A percentile compares a stretch with the other conserved stretches of the same genome.
Evolutionary conservation across 2,329 filamentous ascomycete species (phyloP).

Genomic region (Ophiosphaerella korrae): DNA sequence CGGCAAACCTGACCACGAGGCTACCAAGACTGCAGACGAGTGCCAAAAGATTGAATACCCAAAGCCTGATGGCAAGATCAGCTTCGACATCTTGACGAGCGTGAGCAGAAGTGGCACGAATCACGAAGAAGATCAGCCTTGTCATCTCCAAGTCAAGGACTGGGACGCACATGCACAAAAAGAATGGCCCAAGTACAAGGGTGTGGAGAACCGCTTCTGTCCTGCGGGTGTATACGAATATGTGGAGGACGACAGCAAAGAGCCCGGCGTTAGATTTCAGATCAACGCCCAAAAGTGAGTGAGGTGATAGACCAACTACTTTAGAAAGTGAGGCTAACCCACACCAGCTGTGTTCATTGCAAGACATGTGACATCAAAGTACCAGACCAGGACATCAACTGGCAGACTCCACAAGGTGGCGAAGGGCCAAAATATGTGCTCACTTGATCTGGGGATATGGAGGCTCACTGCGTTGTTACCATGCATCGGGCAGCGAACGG

Average conservation of each 20-base stretch:
- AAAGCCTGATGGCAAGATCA: constrained; percentile 93
- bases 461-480: background rate
- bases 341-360: constrained; percentile 88
- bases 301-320: background rate
- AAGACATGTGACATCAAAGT: constrained; percentile 99
- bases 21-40: constrained; percentile 79
- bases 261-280: constrained; percentile 90
- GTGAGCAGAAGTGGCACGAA: constrained; percentile 96
- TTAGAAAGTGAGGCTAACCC: constrained; percentile 30
- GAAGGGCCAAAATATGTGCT: constrained; percentile 72
- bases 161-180: constrained; percentile 88
- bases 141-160: constrained; percentile 92
- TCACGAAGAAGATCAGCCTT: constrained; percentile 97
- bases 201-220: constrained; percentile 94
- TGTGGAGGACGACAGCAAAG: constrained; percentile 86
- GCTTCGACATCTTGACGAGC: constrained; percentile 94
- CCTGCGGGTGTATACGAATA: constrained; percentile 98
- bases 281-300: constrained; percentile 97
- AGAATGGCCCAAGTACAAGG: constrained; percentile 87
- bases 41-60: constrained; percentile 92
- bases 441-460: constrained; percentile 47
- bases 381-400: constrained; percentile 95
- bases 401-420: constrained; percentile 85
- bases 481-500: too few relatives aligned
- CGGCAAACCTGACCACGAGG: constrained; percentile 73